Evolutionary conservation across 345 rosid species (phyloP).

Genomic region (Eucalyptus microcorys): DNA sequence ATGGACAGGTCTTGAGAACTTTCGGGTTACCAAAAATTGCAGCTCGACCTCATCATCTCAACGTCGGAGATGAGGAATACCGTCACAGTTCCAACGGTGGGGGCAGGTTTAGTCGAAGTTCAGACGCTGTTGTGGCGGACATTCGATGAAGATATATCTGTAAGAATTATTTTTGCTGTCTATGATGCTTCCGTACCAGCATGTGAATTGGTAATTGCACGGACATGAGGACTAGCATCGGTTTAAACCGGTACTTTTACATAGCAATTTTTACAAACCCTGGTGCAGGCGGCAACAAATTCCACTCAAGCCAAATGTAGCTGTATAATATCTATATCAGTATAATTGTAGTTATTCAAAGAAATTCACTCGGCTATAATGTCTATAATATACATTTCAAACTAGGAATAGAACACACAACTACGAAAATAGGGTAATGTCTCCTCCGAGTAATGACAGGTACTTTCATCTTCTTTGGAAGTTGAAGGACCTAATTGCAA

Average conservation of each 20-base stretch:
- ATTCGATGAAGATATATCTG: neutral
- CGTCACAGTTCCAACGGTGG: neutral
- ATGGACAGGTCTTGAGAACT: neutral
- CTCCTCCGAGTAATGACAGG: neutral
- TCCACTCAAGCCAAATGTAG: neutral
- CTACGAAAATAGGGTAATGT: neutral
- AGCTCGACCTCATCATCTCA: neutral
- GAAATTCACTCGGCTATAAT: neutral
- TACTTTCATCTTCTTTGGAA: slow-evolving; percentile 19
- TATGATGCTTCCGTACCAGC: neutral
- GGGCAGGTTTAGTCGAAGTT: neutral
- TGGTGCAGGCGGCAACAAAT: neutral
- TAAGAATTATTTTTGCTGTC: neutral
- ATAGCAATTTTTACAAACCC: neutral
- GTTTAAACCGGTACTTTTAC: neutral
- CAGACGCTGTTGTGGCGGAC: neutral
- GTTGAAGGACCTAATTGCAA: slow-evolving; percentile 13
- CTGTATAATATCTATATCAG: neutral
- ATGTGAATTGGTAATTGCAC: neutral
- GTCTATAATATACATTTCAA: neutral
- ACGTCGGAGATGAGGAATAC: neutral
- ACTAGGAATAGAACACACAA: neutral
- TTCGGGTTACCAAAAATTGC: neutral
- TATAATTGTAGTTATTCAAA: neutral
- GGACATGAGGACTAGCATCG: neutral